A percentile compares a stretch with the other conserved stretches of the same genome.
These are phyloP conservation scores for Cladosporium sp. DNA, from an alignment of 2,329 filamentous ascomycete species.

Conservation along the genomic window DNA sequence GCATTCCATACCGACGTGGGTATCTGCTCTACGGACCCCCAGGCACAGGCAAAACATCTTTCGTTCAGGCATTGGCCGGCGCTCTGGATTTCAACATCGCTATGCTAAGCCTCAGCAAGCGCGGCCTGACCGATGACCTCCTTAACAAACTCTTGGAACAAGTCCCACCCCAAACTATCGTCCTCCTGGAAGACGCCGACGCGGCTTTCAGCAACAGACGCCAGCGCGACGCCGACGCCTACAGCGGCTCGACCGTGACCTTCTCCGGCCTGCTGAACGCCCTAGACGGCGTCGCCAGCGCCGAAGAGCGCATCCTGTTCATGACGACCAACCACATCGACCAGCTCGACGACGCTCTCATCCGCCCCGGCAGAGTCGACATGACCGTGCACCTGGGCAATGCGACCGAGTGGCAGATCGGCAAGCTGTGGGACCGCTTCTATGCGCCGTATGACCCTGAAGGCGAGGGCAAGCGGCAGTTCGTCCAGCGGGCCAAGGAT, in stretches of 20 bases:
- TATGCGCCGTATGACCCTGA: slow-evolving; percentile 73
- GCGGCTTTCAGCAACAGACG: slow-evolving; percentile 81
- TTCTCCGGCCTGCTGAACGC: slow-evolving; percentile 77
- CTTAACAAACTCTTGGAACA: slow-evolving; percentile 81
- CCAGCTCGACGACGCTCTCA: slow-evolving; percentile 77
- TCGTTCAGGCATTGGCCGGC: slow-evolving; percentile 92
- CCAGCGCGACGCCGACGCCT: slow-evolving; percentile 72
- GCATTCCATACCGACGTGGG: slow-evolving; percentile 83
- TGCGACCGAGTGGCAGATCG: slow-evolving; percentile 78
- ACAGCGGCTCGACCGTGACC: slow-evolving; percentile 80
- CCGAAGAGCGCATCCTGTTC: slow-evolving; percentile 89
- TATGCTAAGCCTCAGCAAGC: slow-evolving; percentile 84
- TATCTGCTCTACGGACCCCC: slow-evolving; percentile 87
- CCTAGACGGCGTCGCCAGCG: slow-evolving; percentile 81
- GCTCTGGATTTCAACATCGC: slow-evolving; percentile 88
- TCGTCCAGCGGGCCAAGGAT: slow-evolving; percentile 63
- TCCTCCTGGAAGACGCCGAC: slow-evolving; percentile 84
- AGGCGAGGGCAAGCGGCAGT: slow-evolving; percentile 57
- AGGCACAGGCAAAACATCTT: slow-evolving; percentile 88
- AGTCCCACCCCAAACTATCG: slow-evolving; percentile 72
- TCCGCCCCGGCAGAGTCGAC: slow-evolving; percentile 86
- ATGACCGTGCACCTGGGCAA: slow-evolving; percentile 87
- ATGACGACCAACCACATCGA: slow-evolving; percentile 93
- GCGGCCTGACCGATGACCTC: slow-evolving; percentile 83
- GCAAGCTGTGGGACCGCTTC: slow-evolving; percentile 87